Evolutionary conservation across 306 rosid genomes (phyloP).

Genomic region (Malus fusca): DNA sequence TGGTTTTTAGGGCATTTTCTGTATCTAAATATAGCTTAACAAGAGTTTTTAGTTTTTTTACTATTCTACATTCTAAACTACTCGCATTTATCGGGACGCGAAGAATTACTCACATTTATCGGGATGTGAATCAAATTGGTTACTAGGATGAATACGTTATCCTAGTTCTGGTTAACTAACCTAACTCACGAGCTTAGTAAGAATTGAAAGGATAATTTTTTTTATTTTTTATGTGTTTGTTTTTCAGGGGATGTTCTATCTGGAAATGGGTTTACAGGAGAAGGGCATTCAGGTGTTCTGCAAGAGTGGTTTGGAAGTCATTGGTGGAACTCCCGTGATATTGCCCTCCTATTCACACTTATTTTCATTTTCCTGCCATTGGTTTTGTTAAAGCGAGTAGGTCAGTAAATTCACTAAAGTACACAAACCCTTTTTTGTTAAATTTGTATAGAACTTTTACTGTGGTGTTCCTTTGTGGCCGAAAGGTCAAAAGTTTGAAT

Average conservation of each 20-base stretch:
- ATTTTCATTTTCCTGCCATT: slow-evolving; percentile 64
- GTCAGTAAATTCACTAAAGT: slow-evolving; percentile 27
- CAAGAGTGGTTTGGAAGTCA: slow-evolving; percentile 94
- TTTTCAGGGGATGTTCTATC: slow-evolving; percentile 73
- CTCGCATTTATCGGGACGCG: too few species aligned
- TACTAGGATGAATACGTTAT: too few species aligned
- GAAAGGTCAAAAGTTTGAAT: too few species aligned
- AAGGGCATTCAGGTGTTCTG: slow-evolving; percentile 69
- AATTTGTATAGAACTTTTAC: not conserved
- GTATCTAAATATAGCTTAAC: too few species aligned
- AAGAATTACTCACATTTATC: too few species aligned
- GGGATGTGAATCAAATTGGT: too few species aligned
- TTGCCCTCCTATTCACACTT: slow-evolving; percentile 47
- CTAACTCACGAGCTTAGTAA: not conserved
- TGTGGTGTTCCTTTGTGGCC: too few species aligned
- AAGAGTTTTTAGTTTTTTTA: too few species aligned
- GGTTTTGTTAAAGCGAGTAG: slow-evolving; percentile 62
- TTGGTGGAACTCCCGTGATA: slow-evolving; percentile 89
- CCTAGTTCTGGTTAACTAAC: too few species aligned
- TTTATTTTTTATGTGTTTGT: too few species aligned
- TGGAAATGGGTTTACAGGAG: slow-evolving; percentile 45
- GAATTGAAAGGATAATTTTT: not conserved
- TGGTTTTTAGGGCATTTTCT: not conserved
- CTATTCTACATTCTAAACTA: too few species aligned
- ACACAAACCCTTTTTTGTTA: not conserved